A percentile compares a stretch with the other conserved stretches of the same genome.
phyloP scores from a whole-genome alignment of 192 early-diverging fungal genomes.

The Coemansia guatemalensis region DNA sequence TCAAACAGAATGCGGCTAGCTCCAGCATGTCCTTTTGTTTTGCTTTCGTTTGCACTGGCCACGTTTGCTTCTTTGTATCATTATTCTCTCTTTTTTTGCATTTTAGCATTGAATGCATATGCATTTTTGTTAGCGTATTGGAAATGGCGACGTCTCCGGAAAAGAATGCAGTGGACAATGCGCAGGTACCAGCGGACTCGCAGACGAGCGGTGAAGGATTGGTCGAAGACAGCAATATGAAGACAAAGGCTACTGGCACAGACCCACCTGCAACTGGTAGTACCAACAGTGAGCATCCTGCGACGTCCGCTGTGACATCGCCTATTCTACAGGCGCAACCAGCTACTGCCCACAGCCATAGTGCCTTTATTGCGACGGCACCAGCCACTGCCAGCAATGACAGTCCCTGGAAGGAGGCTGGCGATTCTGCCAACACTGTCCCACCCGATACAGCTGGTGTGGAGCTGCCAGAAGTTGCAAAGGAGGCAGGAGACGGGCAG shows the following conservation, averaged over 20 bases:
- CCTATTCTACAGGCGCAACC: not conserved
- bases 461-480: not conserved
- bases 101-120: not conserved
- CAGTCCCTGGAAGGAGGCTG: not conserved
- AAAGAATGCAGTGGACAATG: not conserved
- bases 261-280: not conserved
- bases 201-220: not conserved
- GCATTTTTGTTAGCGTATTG: slow-evolving; percentile 1
- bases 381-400: not conserved
- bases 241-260: not conserved
- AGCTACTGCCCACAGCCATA: not conserved
- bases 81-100: not conserved
- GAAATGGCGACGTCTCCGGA: slow-evolving; percentile 3
- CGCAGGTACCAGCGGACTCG: not conserved
- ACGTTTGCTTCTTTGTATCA: not conserved
- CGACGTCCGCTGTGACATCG: not conserved
- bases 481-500: slow-evolving; percentile 1
- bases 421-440: not conserved
- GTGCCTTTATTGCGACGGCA: not conserved
- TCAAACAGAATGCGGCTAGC: not conserved
- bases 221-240: not conserved
- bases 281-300: not conserved
- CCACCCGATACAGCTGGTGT: not conserved
- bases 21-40: not conserved
- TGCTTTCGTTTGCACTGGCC: not conserved